phyloP scores from a whole-genome alignment of 2,329 filamentous ascomycete species.

The Sclerotinia minor region DNA sequence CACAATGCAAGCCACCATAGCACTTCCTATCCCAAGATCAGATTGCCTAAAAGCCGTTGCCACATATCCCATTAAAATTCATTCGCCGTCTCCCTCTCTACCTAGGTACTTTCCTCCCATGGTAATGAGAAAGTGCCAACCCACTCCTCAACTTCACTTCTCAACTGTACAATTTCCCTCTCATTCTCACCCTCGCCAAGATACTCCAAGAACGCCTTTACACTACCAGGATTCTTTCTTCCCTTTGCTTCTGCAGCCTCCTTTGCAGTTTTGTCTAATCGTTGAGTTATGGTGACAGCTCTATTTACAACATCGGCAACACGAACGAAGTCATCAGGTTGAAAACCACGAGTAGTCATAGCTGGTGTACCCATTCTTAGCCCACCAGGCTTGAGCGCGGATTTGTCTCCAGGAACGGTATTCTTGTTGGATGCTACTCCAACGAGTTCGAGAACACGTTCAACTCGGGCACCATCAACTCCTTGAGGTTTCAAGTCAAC shows the following conservation, averaged over 20 bases:
- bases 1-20: neutral
- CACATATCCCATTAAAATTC: conserved; percentile 10
- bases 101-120: conserved; percentile 51
- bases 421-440: conserved; percentile 99
- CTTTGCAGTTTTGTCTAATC: conserved; percentile 71
- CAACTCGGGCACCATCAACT: conserved; percentile 86
- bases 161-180: conserved; percentile 70
- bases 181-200: conserved; percentile 67
- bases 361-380: conserved; percentile 93
- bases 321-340: conserved; percentile 80
- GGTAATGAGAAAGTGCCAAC: conserved; percentile 72
- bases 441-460: conserved; percentile 86
- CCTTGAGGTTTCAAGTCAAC: conserved; percentile 85
- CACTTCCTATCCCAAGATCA: neutral
- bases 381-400: conserved; percentile 88
- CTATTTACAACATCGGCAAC: conserved; percentile 85
- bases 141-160: conserved; percentile 76
- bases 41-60: neutral
- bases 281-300: conserved; percentile 74
- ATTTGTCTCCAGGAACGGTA: conserved; percentile 93
- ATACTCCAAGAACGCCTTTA: conserved; percentile 68
- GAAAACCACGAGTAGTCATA: conserved; percentile 96
- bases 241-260: conserved; percentile 67
- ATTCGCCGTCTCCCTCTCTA: neutral
- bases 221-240: conserved; percentile 63